Conservation (phyloP, 169 alveolate genomes). For the Plasmodium chabaudi region DNA sequence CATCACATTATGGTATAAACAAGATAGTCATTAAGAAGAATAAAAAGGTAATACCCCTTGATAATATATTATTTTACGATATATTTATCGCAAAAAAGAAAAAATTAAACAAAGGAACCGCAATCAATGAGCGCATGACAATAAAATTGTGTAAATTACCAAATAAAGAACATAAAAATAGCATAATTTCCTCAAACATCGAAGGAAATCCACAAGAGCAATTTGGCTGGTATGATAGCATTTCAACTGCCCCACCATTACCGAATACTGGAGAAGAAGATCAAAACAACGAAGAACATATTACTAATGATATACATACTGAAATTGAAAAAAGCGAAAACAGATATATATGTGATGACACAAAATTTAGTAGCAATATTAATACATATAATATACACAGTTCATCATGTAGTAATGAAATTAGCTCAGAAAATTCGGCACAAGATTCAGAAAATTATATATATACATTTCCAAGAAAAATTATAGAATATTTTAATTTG, state of each 20-base stretch:
- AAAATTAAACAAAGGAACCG: not conserved
- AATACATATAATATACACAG: conserved; percentile 62
- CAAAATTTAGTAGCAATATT: not conserved
- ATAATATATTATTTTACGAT: conserved; percentile 23
- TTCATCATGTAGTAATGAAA: conserved; percentile 15
- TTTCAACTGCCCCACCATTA: not conserved
- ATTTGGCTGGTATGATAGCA: too few species aligned
- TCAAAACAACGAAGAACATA: not conserved
- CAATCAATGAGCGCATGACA: not conserved
- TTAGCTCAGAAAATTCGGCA: conserved; percentile 17
- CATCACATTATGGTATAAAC: too few species aligned
- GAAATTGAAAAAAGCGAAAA: not conserved
- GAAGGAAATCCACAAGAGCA: too few species aligned
- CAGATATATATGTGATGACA: too few species aligned
- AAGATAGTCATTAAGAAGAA: conserved; percentile 21
- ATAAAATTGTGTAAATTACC: too few species aligned
- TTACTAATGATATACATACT: not conserved
- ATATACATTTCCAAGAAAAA: conserved; percentile 27
- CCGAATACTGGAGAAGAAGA: not conserved
- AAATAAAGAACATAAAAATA: too few species aligned
- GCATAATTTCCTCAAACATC: too few species aligned
- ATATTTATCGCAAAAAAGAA: conserved; percentile 8
- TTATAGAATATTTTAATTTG: conserved; percentile 22
- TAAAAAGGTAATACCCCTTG: conserved; percentile 8
- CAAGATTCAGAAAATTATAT: conserved; percentile 15